These are phyloP conservation scores for Psilocybe cyanescens DNA, from an alignment of 768 basidiomycete species.

Conservation along the genomic window DNA sequence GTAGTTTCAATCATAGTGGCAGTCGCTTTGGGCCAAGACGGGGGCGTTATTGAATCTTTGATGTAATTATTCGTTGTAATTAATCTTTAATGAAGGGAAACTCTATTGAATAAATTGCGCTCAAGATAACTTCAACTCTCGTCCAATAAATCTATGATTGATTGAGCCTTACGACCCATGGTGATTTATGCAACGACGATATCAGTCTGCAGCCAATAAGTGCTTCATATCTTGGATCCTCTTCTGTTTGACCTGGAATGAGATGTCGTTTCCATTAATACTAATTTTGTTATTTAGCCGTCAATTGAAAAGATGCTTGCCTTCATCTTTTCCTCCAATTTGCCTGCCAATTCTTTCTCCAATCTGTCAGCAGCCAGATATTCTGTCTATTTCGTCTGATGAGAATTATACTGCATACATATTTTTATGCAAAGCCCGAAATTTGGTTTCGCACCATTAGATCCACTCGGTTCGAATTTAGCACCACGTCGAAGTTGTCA, in stretches of 20 bases:
- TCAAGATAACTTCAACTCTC: neutral
- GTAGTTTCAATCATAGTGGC: constrained; percentile 33
- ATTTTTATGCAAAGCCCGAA: too few species aligned
- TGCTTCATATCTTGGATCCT: constrained; percentile 2
- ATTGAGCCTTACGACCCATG: neutral
- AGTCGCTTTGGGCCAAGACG: constrained; percentile 25
- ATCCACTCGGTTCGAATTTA: neutral
- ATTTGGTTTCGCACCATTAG: neutral
- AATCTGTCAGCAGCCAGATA: neutral
- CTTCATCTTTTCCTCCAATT: constrained; percentile 10
- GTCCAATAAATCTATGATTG: neutral
- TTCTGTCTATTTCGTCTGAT: neutral
- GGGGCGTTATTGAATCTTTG: constrained; percentile 17
- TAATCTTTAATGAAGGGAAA: neutral
- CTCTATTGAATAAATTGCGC: neutral
- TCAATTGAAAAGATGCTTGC: neutral
- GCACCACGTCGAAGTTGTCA: neutral
- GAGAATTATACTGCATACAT: neutral
- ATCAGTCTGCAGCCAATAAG: constrained; percentile 1
- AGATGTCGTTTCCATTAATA: too few species aligned
- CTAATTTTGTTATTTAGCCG: neutral
- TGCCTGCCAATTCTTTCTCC: constrained; percentile 2
- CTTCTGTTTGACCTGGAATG: constrained; percentile 3
- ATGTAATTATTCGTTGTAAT: neutral
- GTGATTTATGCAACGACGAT: neutral